Percentiles rank a stretch among this genome's conserved stretches.
These are phyloP conservation scores for Pseudopyricularia cyperi DNA, from an alignment of 2,329 filamentous ascomycete species.

Conservation along the genomic window DNA sequence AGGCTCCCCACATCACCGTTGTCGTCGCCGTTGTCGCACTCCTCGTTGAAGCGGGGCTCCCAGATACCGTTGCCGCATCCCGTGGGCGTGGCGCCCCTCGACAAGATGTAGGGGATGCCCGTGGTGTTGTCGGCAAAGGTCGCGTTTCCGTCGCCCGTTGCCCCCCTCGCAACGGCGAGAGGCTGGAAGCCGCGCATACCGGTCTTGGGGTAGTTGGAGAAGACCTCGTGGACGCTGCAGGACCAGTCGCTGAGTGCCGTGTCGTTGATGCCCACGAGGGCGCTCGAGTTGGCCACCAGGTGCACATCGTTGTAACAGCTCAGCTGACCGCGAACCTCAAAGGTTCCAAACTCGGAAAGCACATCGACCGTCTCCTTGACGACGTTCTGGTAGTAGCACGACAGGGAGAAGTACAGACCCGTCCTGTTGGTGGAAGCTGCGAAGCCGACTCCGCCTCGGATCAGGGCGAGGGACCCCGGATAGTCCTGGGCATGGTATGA, in stretches of 20 bases:
- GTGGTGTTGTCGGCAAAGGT: conserved; percentile 20
- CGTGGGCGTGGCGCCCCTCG: conserved; percentile 23
- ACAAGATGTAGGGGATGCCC: conserved; percentile 28
- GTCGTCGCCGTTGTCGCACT: conserved; percentile 22
- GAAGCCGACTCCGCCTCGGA: conserved; percentile 21
- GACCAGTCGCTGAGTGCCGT: conserved; percentile 24
- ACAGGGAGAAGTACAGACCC: conserved; percentile 23
- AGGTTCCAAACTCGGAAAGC: conserved; percentile 22
- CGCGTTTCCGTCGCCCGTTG: conserved; percentile 18
- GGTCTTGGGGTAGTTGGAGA: conserved; percentile 21
- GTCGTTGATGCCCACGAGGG: conserved; percentile 21
- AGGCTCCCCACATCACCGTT: conserved; percentile 19
- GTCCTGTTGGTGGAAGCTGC: conserved; percentile 8
- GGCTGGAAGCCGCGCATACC: conserved; percentile 22
- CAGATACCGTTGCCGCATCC: conserved; percentile 25
- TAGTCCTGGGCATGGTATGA: conserved; percentile 14
- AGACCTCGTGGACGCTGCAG: conserved; percentile 27
- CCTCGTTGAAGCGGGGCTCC: conserved; percentile 19
- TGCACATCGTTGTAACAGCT: conserved; percentile 25
- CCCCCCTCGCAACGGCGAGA: conserved; percentile 24
- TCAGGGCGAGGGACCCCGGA: conserved; percentile 19
- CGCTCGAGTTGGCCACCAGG: conserved; percentile 21
- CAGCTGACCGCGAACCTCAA: conserved; percentile 23
- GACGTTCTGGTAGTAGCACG: conserved; percentile 23
- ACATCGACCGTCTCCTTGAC: conserved; percentile 9